Evolutionary conservation across 2,329 filamentous ascomycete species (phyloP).

Genomic region (Penicillium brevicompactum): DNA sequence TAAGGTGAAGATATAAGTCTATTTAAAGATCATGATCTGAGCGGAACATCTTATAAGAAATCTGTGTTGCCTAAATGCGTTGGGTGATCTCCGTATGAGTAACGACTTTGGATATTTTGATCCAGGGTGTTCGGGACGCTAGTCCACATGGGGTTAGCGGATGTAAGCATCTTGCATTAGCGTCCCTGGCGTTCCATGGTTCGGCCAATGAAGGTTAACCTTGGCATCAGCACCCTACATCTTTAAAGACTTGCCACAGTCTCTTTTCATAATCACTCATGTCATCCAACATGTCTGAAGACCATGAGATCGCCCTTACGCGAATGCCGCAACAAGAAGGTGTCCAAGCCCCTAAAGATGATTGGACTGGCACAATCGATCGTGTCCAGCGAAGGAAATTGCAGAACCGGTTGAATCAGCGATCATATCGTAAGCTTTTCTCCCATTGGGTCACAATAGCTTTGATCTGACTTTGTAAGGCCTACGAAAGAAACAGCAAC

Average conservation of each 20-base stretch:
- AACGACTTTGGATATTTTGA: background rate
- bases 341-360: slow-evolving; percentile 15
- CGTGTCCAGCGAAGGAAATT: slow-evolving; percentile 13
- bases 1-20: slow-evolving; percentile 1
- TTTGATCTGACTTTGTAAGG: background rate
- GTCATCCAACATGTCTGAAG: background rate
- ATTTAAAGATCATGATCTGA: too few relatives aligned
- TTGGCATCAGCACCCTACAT: background rate
- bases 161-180: slow-evolving; percentile 5
- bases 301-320: background rate
- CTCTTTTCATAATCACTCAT: background rate
- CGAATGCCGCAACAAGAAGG: slow-evolving; percentile 20
- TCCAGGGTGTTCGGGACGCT: background rate
- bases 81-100: too few relatives aligned
- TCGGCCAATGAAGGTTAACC: background rate
- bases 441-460: background rate
- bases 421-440: slow-evolving; percentile 15
- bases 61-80: background rate
- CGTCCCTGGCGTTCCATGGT: background rate
- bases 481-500: background rate
- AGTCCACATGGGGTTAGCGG: background rate
- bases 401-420: slow-evolving; percentile 22
- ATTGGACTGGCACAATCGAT: slow-evolving; percentile 10
- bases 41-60: too few relatives aligned
- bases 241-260: background rate